Evolutionary conservation across 441 rosid genomes (phyloP).

Genomic region (Manihot esculenta): DNA sequence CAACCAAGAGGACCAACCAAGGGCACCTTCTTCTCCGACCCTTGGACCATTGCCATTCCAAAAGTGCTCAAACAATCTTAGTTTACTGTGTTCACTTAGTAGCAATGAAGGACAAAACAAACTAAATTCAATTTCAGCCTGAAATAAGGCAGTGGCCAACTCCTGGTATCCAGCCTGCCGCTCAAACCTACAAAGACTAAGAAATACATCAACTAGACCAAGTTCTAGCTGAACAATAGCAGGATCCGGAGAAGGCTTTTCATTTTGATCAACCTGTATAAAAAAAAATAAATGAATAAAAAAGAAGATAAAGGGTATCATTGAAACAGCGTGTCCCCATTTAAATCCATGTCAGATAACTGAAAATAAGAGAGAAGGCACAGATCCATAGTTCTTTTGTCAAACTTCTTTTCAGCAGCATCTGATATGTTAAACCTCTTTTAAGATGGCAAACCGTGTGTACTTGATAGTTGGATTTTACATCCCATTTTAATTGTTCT

Average conservation of each 20-base stretch:
- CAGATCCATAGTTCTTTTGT: not conserved
- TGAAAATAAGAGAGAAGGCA: not conserved
- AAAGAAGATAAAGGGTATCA: not conserved
- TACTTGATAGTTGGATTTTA: no score
- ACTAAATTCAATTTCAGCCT: conserved; percentile 89
- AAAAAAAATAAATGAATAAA: conserved; percentile 14
- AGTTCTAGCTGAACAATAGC: conserved; percentile 61
- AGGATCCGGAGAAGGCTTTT: conserved; percentile 43
- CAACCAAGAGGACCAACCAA: conserved; percentile 88
- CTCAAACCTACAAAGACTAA: conserved; percentile 85
- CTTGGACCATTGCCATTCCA: conserved; percentile 83
- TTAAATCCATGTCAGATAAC: not conserved
- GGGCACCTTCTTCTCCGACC: conserved; percentile 94
- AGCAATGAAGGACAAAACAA: conserved; percentile 80
- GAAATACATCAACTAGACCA: conserved; percentile 80
- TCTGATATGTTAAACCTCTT: no score
- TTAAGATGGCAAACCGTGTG: no score
- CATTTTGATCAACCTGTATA: conserved; percentile 61
- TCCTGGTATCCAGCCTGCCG: conserved; percentile 92
- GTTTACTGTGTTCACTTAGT: conserved; percentile 68
- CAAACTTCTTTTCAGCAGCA: not conserved
- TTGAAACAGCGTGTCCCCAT: not conserved
- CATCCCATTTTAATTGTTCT: no score
- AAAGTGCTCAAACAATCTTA: conserved; percentile 88
- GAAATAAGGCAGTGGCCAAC: conserved; percentile 83